Percentiles rank a stretch among this genome's conserved stretches.
These are phyloP conservation scores for Thymus mandschuricus DNA, from an alignment of 257 asterid genomes.

Conservation along the genomic window DNA sequence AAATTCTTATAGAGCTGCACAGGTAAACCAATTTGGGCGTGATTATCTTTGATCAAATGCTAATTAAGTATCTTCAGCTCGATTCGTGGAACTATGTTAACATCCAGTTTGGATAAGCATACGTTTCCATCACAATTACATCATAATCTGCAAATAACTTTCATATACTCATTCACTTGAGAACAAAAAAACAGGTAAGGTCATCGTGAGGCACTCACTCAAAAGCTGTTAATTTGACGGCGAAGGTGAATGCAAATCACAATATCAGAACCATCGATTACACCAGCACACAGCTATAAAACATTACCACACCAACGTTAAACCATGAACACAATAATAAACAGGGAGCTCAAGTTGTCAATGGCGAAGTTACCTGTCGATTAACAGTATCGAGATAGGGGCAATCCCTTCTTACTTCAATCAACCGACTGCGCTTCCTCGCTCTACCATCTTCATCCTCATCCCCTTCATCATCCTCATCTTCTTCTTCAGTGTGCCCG, in stretches of 20 bases:
- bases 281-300: not conserved
- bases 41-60: constrained; percentile 15
- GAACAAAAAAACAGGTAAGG: constrained; percentile 6
- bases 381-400: constrained; percentile 96
- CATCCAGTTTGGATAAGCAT: not conserved
- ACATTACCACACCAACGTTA: not conserved
- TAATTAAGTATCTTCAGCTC: constrained; percentile 10
- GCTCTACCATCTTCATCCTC: constrained; percentile 34
- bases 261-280: not conserved
- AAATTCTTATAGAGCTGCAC: not conserved
- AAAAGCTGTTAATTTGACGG: constrained; percentile 8
- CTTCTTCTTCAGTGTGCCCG: constrained; percentile 42
- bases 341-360: constrained; percentile 19
- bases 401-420: constrained; percentile 91
- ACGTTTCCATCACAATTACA: not conserved
- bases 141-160: not conserved
- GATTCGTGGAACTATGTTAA: not conserved
- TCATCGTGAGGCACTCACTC: not conserved
- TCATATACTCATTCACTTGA: constrained; percentile 5
- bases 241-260: not conserved
- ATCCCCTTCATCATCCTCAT: constrained; percentile 44
- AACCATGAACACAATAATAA: not conserved
- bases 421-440: constrained; percentile 52
- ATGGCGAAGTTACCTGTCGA: constrained; percentile 71
- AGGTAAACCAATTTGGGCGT: not conserved